A percentile compares a stretch with the other conserved stretches of the same genome.
phyloP scores from a whole-genome alignment of 106 monocot genomes.

The Gastrodia elata region DNA sequence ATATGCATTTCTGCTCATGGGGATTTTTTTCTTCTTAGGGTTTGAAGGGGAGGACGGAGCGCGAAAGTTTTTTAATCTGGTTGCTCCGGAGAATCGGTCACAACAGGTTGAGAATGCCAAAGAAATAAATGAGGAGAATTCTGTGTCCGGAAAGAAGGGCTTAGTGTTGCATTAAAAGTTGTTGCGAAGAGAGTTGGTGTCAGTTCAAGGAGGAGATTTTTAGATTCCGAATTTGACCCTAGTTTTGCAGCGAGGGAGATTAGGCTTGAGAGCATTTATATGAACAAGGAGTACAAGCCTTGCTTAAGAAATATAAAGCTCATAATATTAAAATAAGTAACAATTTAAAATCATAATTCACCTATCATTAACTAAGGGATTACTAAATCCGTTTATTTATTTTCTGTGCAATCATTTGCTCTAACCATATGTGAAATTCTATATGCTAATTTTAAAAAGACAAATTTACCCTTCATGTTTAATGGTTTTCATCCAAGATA shows the following conservation, averaged over 20 bases:
- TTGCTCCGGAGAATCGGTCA: not conserved
- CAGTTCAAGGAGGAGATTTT: not conserved
- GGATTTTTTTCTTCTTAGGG: constrained; percentile 58
- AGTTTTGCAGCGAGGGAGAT: not conserved
- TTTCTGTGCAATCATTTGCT: too few relatives aligned
- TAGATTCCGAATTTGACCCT: not conserved
- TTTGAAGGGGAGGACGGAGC: not conserved
- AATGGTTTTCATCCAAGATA: too few relatives aligned
- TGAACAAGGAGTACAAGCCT: not conserved
- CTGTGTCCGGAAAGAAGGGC: not conserved
- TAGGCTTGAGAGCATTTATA: not conserved
- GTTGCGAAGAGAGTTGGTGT: not conserved
- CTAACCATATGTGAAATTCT: too few relatives aligned
- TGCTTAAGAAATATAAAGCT: too few relatives aligned
- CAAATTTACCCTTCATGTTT: too few relatives aligned
- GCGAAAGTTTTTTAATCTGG: not conserved
- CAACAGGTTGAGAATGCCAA: not conserved
- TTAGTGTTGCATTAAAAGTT: not conserved
- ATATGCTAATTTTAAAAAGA: too few relatives aligned
- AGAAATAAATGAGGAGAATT: not conserved
- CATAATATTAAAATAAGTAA: too few relatives aligned
- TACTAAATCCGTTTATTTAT: too few relatives aligned
- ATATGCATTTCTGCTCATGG: constrained; percentile 75
- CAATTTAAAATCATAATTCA: too few relatives aligned
- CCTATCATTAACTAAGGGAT: too few relatives aligned